A percentile compares a stretch with the other conserved stretches of the same genome.
These are phyloP conservation scores for Barnettozyma botsteinii DNA, from an alignment of 805 yeast genomes.

Conservation along the genomic window DNA sequence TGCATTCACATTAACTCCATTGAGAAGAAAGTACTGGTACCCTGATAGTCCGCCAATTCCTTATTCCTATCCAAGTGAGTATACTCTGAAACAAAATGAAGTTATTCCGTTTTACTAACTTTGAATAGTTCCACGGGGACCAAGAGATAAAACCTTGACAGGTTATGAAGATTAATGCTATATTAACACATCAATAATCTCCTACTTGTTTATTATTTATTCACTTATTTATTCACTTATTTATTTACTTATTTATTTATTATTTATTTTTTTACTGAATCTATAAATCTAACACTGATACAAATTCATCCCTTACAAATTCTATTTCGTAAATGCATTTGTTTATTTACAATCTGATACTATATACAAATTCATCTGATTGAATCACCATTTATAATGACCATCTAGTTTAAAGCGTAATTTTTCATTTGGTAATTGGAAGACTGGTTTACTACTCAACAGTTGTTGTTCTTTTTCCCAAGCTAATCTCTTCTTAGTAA, in stretches of 20 bases:
- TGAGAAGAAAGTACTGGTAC: conserved; percentile 64
- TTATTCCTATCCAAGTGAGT: conserved; percentile 32
- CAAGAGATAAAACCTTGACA: conserved; percentile 40
- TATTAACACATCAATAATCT: not conserved
- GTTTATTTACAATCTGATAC: conserved; percentile 10
- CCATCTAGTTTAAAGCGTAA: conserved; percentile 46
- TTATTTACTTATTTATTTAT: conserved; percentile 12
- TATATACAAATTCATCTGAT: conserved; percentile 1
- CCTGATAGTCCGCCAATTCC: conserved; percentile 66
- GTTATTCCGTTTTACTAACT: no score
- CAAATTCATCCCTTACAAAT: not conserved
- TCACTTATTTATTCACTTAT: conserved; percentile 5
- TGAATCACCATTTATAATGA: conserved; percentile 48
- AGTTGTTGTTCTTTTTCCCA: conserved; percentile 52
- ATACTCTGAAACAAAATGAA: conserved; percentile 2
- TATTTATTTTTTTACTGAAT: not conserved
- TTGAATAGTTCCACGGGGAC: conserved; percentile 39
- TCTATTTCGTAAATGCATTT: conserved; percentile 4
- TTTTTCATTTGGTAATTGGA: conserved; percentile 38
- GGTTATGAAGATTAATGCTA: conserved; percentile 50
- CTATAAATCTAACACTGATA: no score
- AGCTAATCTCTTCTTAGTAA: conserved; percentile 53
- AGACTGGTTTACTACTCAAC: conserved; percentile 46
- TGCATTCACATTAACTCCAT: conserved; percentile 52
- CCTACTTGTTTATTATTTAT: no score